phyloP scores from a whole-genome alignment of 2,329 filamentous ascomycete genomes.

The Xylariomycetidae sp. region DNA sequence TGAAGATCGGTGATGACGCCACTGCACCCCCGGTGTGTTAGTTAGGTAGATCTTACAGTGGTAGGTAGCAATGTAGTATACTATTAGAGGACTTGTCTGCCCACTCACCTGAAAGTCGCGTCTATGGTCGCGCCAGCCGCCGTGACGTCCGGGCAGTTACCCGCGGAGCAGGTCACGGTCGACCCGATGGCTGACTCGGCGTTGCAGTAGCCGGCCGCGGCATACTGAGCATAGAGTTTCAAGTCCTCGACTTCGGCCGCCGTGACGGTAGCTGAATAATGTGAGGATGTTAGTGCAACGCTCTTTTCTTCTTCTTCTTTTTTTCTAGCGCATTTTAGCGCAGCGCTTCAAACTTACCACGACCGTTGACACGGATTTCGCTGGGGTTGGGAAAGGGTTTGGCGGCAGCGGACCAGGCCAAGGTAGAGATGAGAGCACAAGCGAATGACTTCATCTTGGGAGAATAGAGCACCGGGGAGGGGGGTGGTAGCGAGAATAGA shows the following conservation, averaged over 20 bases:
- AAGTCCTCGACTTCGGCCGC: constrained; percentile 33
- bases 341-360: constrained; percentile 24
- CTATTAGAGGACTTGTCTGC: neutral
- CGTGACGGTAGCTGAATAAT: constrained; percentile 20
- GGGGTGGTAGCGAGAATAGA: neutral
- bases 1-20: constrained; percentile 39
- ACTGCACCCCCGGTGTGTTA: constrained; percentile 24
- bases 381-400: constrained; percentile 15
- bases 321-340: neutral
- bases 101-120: constrained; percentile 35
- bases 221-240: constrained; percentile 46
- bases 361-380: constrained; percentile 21
- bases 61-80: neutral
- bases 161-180: constrained; percentile 36
- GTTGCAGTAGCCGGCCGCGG: constrained; percentile 52
- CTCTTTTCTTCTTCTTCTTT: constrained; percentile 4
- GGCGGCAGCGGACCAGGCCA: constrained; percentile 17
- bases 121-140: constrained; percentile 38
- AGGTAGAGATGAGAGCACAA: constrained; percentile 21
- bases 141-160: constrained; percentile 40
- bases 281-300: neutral
- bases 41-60: constrained; percentile 2
- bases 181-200: constrained; percentile 33
- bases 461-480: neutral
- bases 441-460: constrained; percentile 24